phyloP scores from a whole-genome alignment of 2,329 filamentous ascomycete species.

The Diaporthe ilicicola region DNA sequence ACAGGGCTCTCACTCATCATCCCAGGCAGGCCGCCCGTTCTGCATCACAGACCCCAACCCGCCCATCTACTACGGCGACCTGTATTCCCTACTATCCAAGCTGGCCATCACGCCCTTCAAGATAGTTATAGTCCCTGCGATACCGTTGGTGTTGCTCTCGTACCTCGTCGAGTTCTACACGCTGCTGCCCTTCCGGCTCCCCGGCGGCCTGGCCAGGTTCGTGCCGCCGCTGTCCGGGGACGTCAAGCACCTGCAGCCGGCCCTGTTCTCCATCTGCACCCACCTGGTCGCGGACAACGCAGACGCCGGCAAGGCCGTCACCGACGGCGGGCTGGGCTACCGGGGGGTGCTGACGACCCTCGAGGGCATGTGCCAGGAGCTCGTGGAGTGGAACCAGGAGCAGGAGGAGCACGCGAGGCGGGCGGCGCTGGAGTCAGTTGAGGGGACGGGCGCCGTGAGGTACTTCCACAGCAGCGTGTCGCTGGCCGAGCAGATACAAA shows the following conservation, averaged over 20 bases:
- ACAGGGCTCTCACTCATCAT: conserved; percentile 36
- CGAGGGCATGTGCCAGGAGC: conserved; percentile 50
- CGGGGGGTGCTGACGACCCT: conserved; percentile 48
- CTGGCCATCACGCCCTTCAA: conserved; percentile 48
- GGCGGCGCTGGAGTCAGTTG: not conserved
- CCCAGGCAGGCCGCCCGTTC: conserved; percentile 50
- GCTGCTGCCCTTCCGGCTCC: conserved; percentile 41
- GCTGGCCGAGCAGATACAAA: conserved; percentile 49
- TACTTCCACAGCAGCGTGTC: conserved; percentile 49
- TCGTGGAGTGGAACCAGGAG: conserved; percentile 52
- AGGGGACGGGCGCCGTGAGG: conserved; percentile 28
- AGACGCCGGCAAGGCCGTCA: conserved; percentile 42
- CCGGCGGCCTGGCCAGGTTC: conserved; percentile 37
- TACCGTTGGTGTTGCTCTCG: conserved; percentile 46
- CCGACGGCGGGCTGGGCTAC: conserved; percentile 50
- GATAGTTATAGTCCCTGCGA: conserved; percentile 42
- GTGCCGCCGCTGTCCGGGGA: conserved; percentile 46
- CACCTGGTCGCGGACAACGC: conserved; percentile 49
- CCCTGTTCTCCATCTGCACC: conserved; percentile 50
- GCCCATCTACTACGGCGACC: conserved; percentile 48
- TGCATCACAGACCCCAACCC: conserved; percentile 52
- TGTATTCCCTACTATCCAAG: conserved; percentile 45
- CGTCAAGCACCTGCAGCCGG: conserved; percentile 48
- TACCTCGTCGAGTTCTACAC: conserved; percentile 49
- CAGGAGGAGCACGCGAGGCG: conserved; percentile 38